Evolutionary conservation across 2,329 filamentous ascomycete genomes (phyloP), one percentile per base, ranked within the genome.

Genomic region (Penicillium sp.): DNA sequence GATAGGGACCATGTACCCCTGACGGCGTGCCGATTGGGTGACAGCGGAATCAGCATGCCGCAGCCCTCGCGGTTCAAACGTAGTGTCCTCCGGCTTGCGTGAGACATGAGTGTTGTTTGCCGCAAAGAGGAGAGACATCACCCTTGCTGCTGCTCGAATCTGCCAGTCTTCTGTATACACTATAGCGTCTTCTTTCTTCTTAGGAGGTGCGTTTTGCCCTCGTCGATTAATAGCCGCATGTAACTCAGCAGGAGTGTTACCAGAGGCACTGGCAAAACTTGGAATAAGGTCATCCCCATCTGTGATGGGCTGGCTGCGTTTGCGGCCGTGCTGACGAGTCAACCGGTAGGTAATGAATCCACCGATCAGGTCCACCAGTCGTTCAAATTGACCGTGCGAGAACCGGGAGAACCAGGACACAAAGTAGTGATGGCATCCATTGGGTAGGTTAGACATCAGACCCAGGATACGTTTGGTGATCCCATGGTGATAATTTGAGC

Each of bases 131-230:
- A 95, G 68, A 8, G 86, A 82, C 75, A 95, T 84, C 2, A 94
- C 81, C 56, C 85, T 83, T 3, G 88, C 84, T 6, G 86, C 86
- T 9, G 87, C 87, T 64, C 82, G 86, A 46, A 95, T 81, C 66
- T 95, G 89, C 90, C 90, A 96, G 62, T 95, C 90, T 48, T 91
- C 87, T 16, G 78, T 76, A 63, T 93, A 94, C 0, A 81, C 70
- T 1, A 82, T 75, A 6, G 76, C 69, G 37, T 67, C 66, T 23
- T 73, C 70, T 32, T 72, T 70, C 24, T 76, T 73, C 26, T 79
- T 77, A 43, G 79, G 79, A 16, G 73, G 66, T 60, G 77, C 80
- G 61, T 79, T 82, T 9, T 74, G 69, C 22, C 56, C 59, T 42
- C 70, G 62, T 52, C 71, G 64, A 63, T 72, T 84, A 14, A 94